Evolutionary conservation across 2,329 filamentous ascomycete genomes (phyloP).

Genomic region (Ophiosphaerella herpotricha): DNA sequence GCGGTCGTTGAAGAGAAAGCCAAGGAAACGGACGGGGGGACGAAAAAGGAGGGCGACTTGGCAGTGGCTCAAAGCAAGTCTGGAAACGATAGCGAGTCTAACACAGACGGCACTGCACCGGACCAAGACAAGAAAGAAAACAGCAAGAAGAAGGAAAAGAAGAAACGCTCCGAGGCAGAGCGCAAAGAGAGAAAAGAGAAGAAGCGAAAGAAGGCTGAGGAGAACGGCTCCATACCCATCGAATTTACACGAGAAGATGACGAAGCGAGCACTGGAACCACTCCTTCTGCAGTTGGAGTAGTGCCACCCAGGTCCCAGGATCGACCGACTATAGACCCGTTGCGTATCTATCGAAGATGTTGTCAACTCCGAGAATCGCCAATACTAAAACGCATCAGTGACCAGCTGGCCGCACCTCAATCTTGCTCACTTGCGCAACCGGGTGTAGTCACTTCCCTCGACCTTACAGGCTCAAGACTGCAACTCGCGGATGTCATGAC

Average conservation of each 20-base stretch:
- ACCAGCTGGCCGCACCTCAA: constrained; percentile 77
- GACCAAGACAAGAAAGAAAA: constrained; percentile 44
- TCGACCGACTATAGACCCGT: constrained; percentile 84
- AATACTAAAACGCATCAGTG: constrained; percentile 87
- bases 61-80: constrained; percentile 46
- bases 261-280: constrained; percentile 25
- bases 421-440: constrained; percentile 66
- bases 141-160: constrained; percentile 88
- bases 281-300: constrained; percentile 17
- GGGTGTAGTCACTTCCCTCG: constrained; percentile 80
- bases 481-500: constrained; percentile 83
- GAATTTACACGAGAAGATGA: constrained; percentile 75
- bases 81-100: constrained; percentile 47
- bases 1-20: constrained; percentile 61
- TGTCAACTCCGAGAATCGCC: constrained; percentile 93
- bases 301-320: constrained; percentile 60
- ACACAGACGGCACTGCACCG: constrained; percentile 44
- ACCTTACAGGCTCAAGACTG: constrained; percentile 83
- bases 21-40: too few species aligned
- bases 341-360: constrained; percentile 90
- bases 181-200: constrained; percentile 90
- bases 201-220: constrained; percentile 80
- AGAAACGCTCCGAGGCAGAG: constrained; percentile 92
- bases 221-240: constrained; percentile 83
- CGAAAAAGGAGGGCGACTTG: constrained; percentile 46